Evolutionary conservation across 2,329 filamentous ascomycete species (phyloP), one percentile per base, ranked within the genome.

Genomic region (Trichoderma brevicompactum): DNA sequence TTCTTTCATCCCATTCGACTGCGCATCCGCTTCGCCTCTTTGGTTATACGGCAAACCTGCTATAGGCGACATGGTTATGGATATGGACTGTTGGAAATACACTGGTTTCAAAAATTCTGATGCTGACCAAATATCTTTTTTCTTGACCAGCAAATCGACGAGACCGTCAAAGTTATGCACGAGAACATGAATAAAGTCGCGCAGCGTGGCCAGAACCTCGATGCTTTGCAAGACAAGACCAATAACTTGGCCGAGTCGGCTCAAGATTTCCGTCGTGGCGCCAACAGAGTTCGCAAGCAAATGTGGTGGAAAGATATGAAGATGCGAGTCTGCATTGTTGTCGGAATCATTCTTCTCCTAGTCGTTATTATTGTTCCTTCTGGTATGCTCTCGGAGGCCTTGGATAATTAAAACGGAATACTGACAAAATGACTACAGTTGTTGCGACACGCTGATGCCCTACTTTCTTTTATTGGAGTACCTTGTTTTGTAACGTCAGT

Each of bases 291-390:
- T 72, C 89, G 95, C 79, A 94, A 94, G 85, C 89, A 96, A 80
- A 98, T 98, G 94, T 98, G 94, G 94, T 98, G 94, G 94, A 98
- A 98, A 87, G 94, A 98, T 77, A 96, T 97, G 92, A 98, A 98
- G 88, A 99, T 99, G 95, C 89, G 95, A 79, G 95, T 97, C 85
- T 98, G 94, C 82, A 84, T 99, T 73, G 91, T 96, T 76, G 85
- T 89, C 66, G 95, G 94, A 74, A 91, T 99, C 79, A 90, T 98
- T 78, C 86, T 98, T 72, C 85, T 99, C 73, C 86, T 99, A 71
- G 82, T 96, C 72, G 87, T 99, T 79, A 98, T 99, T 78, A 95
- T 99, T 75, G 89, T 98, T 72, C 95, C 95, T 70, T 85, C 90
- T 72, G 92, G 94, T 97, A 87, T 40, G 77, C 70, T 10, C 10